These are phyloP conservation scores for Populus simonii DNA, from an alignment of 345 rosid species.

Conservation along the genomic window DNA sequence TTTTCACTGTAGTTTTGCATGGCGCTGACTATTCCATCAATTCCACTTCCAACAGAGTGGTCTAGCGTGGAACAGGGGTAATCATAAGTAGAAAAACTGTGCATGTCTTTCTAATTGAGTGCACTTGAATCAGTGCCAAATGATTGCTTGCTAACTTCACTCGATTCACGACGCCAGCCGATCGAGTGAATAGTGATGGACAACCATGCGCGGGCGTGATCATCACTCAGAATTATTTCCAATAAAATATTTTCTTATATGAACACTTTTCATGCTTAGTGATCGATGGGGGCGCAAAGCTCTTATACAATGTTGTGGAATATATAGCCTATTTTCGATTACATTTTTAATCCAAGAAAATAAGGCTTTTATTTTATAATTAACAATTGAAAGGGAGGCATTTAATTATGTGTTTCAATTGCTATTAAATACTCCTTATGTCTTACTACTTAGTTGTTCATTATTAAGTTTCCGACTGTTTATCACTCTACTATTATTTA, in stretches of 20 bases:
- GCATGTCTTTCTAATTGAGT: neutral
- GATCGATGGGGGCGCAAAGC: neutral
- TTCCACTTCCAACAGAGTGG: neutral
- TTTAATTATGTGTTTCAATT: no score
- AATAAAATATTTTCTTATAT: no score
- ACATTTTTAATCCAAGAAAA: neutral
- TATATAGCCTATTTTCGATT: neutral
- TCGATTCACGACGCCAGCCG: no score
- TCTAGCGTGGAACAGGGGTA: neutral
- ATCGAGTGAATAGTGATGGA: neutral
- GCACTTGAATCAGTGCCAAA: neutral
- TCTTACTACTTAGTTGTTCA: no score
- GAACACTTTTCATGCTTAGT: no score
- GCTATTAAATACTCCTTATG: no score
- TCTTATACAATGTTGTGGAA: neutral
- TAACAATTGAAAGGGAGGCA: no score
- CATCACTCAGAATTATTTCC: neutral
- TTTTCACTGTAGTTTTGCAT: no score
- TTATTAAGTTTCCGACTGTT: no score
- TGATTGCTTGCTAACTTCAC: neutral
- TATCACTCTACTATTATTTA: no score
- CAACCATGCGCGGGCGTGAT: neutral
- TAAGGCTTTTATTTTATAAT: neutral
- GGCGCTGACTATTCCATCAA: neutral
- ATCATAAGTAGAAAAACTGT: neutral